These are phyloP conservation scores for Pichia phayaonensis DNA, from an alignment of 805 yeast genomes.

Conservation along the genomic window DNA sequence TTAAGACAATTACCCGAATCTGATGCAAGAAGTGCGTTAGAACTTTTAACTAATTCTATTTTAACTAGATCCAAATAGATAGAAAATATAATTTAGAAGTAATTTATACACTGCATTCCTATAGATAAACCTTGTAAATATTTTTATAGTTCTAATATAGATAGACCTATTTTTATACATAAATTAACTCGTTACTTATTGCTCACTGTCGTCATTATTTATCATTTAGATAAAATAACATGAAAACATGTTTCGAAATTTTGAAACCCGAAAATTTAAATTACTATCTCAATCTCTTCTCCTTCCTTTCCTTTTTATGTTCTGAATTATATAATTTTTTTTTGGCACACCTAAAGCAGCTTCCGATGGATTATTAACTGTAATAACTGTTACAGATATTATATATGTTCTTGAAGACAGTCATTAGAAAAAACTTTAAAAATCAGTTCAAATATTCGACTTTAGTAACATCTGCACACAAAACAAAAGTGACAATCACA, in stretches of 20 bases:
- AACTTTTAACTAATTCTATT: slow-evolving; percentile 73
- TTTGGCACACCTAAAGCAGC: too few species aligned
- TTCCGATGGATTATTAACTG: too few species aligned
- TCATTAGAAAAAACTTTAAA: neutral
- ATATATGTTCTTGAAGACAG: neutral
- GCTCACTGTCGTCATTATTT: neutral
- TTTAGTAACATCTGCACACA: neutral
- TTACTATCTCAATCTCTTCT: neutral
- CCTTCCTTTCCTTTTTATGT: too few species aligned
- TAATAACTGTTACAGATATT: too few species aligned
- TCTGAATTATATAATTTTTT: too few species aligned
- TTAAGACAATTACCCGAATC: slow-evolving; percentile 75
- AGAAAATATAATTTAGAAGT: neutral
- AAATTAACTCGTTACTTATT: neutral
- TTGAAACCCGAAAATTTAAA: neutral
- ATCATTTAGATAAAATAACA: too few species aligned
- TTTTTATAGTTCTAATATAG: neutral
- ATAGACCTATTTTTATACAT: neutral
- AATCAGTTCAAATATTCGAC: neutral
- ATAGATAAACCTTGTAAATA: slow-evolving; percentile 3
- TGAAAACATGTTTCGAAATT: neutral
- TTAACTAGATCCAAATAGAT: slow-evolving; percentile 66
- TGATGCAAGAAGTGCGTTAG: slow-evolving; percentile 83
- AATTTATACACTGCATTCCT: neutral
- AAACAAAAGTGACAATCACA: neutral